Conservation (phyloP, 345 rosid species). For the Euclidium syriacum region DNA sequence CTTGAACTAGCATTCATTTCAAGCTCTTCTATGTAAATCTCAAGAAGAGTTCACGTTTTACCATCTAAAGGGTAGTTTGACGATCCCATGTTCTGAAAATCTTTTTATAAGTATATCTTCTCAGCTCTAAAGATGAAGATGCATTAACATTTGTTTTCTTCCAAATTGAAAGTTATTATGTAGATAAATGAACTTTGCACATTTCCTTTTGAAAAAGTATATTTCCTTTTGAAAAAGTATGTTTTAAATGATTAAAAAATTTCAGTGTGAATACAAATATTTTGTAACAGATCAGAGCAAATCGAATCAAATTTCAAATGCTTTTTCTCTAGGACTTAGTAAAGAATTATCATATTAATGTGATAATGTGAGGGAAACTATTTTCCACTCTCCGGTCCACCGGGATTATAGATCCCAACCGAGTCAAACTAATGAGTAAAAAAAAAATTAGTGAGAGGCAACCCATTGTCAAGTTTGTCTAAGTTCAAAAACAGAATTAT, state of each 20-base stretch:
- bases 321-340: too few relatives aligned
- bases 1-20: conserved; percentile 43
- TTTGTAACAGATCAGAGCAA: background rate
- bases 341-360: too few relatives aligned
- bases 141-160: background rate
- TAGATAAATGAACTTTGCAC: background rate
- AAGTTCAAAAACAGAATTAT: too few relatives aligned
- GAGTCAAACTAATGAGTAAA: too few relatives aligned
- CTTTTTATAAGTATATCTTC: conserved; percentile 32
- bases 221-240: background rate
- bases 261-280: background rate
- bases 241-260: background rate
- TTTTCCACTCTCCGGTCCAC: too few relatives aligned
- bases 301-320: background rate
- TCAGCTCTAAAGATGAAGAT: conserved; percentile 9
- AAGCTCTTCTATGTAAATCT: conserved; percentile 26
- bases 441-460: too few relatives aligned
- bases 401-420: too few relatives aligned
- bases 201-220: too few relatives aligned
- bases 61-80: conserved; percentile 47
- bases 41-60: conserved; percentile 31
- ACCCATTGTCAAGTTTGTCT: too few relatives aligned
- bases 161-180: background rate
- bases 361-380: too few relatives aligned
- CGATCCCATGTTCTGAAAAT: conserved; percentile 44